A percentile compares a stretch with the other conserved stretches of the same genome.
phyloP scores from a whole-genome alignment of 768 basidiomycete genomes.

The Termitomyces eurrhizus region DNA sequence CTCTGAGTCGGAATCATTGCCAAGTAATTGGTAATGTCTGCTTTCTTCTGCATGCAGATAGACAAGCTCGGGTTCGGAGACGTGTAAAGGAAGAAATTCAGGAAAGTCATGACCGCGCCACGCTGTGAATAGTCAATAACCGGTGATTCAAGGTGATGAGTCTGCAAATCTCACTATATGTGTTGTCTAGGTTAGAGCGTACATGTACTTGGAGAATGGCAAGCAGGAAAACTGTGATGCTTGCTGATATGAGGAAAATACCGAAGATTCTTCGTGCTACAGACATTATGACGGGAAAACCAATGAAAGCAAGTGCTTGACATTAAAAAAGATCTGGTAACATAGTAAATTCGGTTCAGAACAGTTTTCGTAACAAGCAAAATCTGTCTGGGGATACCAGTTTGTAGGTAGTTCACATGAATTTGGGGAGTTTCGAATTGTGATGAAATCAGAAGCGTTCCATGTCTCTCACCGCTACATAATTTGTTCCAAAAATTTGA shows the following conservation, averaged over 20 bases:
- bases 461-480: too few relatives aligned
- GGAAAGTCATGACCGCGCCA: constrained; percentile 11
- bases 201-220: not conserved
- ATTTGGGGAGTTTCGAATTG: not conserved
- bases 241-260: not conserved
- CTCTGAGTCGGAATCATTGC: not conserved
- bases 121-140: not conserved
- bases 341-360: too few relatives aligned
- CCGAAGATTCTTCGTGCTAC: not conserved
- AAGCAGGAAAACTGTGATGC: not conserved
- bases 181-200: not conserved
- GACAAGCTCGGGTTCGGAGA: not conserved
- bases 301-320: too few relatives aligned
- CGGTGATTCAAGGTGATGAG: too few relatives aligned
- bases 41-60: constrained; percentile 5
- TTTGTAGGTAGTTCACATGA: not conserved
- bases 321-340: too few relatives aligned
- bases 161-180: not conserved
- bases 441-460: too few relatives aligned
- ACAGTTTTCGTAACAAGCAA: too few relatives aligned
- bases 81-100: constrained; percentile 6
- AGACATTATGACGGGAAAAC: not conserved
- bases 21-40: not conserved
- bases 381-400: too few relatives aligned
- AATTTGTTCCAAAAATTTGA: too few relatives aligned